Evolutionary conservation across 805 yeast species (phyloP), one percentile per base, ranked within the genome.

Genomic region (Cyberlindnera americana): DNA sequence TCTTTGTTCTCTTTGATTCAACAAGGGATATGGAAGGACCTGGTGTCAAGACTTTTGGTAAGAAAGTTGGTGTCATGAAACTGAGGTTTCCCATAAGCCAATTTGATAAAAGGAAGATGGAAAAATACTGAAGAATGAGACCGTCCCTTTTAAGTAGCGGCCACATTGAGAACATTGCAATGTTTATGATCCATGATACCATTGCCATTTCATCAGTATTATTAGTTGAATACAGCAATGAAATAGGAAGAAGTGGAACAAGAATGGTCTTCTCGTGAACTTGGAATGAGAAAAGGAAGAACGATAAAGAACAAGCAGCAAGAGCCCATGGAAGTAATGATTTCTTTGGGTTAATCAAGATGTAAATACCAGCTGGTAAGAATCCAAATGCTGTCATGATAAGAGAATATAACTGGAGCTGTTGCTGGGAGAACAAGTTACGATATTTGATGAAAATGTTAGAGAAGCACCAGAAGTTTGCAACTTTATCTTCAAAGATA

Each of bases 391-490:
- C 47, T 0, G 93, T 85, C 1, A 77, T 57, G 0, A 67, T 33
- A 26, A 83, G 58, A 1, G 93, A 77, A 6, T 76, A 47, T 21
- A 67, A 54, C 44, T 86, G 85, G 32, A 93, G 67, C 51, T 83
- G 75, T 12, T 67, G 63, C 14, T 70, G 68, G 2, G 77, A 58
- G 53, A 84, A 82, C 0, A 70, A 35, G 5, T 62, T 52, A 48
- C 75, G 78, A 55, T 87, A 82, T 59, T 91, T 91, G 57, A 90
- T 60, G 10, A 88, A 47, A 1, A 83, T 68, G 59, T 93, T 93
- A 2, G 89, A 68, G n/a, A 95, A 82, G 61, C 98, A 90, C 99
- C 99, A 93, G 54, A 93, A 83, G 57, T 90, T 93, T 28, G 96
- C 96, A 13, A 93, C 98, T 59, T 93, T 93, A 58, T 93, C 98